A percentile compares a stretch with the other conserved stretches of the same genome.
These are phyloP conservation scores for Amanita inopinata DNA, from an alignment of 768 basidiomycete species.

Conservation along the genomic window DNA sequence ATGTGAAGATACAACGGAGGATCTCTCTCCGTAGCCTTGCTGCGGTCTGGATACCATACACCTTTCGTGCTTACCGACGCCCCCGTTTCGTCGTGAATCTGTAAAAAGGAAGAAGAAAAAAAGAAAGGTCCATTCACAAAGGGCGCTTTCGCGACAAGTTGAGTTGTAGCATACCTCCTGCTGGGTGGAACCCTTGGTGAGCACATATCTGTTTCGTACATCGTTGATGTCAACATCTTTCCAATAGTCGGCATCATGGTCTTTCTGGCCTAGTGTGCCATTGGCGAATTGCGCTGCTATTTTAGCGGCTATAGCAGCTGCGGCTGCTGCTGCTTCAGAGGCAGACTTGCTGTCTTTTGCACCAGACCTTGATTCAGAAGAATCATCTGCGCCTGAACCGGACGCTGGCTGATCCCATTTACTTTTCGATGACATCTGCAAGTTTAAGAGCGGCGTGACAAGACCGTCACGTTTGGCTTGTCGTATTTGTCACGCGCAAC, in stretches of 20 bases:
- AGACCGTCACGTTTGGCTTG: too few species aligned
- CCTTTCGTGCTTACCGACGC: slow-evolving; percentile 91
- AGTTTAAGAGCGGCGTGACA: too few species aligned
- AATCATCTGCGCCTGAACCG: slow-evolving; percentile 29
- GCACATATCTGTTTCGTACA: slow-evolving; percentile 84
- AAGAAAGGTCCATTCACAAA: neutral
- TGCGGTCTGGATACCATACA: slow-evolving; percentile 90
- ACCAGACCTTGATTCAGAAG: slow-evolving; percentile 25
- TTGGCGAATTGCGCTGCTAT: slow-evolving; percentile 80
- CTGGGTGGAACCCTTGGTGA: slow-evolving; percentile 92
- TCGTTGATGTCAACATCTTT: slow-evolving; percentile 97
- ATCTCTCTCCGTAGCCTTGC: slow-evolving; percentile 85
- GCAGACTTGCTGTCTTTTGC: slow-evolving; percentile 42
- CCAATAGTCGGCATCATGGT: slow-evolving; percentile 71
- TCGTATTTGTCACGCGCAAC: too few species aligned
- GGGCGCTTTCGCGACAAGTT: too few species aligned
- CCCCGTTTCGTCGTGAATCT: slow-evolving; percentile 92
- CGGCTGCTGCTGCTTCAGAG: slow-evolving; percentile 55
- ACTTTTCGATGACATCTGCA: slow-evolving; percentile 66
- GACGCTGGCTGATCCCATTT: slow-evolving; percentile 73
- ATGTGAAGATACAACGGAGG: slow-evolving; percentile 93
- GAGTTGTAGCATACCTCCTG: too few species aligned
- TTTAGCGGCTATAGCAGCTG: slow-evolving; percentile 88
- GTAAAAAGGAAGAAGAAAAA: slow-evolving; percentile 9
- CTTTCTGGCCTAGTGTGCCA: slow-evolving; percentile 43